phyloP scores from a whole-genome alignment of 805 yeast genomes.

The Candida incommunis region DNA sequence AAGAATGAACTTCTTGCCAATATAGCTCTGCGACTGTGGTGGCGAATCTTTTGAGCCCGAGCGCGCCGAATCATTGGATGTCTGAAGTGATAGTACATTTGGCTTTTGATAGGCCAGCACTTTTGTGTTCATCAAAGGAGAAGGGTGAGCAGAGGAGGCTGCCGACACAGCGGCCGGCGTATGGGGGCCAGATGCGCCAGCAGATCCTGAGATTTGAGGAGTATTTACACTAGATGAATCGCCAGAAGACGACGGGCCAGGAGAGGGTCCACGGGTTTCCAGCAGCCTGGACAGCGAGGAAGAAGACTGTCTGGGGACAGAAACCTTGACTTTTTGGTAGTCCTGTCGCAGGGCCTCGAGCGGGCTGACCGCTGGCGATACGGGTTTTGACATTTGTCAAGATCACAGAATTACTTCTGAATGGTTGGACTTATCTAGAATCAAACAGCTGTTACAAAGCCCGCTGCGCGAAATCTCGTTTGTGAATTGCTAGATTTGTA shows the following conservation, averaged over 20 bases:
- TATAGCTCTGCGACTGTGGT: constrained; percentile 1
- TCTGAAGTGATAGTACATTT: neutral
- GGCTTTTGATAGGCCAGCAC: neutral
- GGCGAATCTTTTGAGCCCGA: neutral
- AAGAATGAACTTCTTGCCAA: constrained; percentile 4
- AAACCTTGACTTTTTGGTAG: constrained; percentile 7
- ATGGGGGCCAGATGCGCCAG: constrained; percentile 1
- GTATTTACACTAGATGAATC: neutral
- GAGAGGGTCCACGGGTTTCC: constrained; percentile 4
- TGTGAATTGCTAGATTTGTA: no score
- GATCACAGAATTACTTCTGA: no score
- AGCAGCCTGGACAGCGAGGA: constrained; percentile 10
- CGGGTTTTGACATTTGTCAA: constrained; percentile 4
- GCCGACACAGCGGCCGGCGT: constrained; percentile 2
- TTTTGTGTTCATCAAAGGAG: neutral
- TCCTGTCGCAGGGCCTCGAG: constrained; percentile 4
- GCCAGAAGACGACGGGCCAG: constrained; percentile 2
- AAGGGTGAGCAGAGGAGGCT: constrained; percentile 1
- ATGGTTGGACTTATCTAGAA: no score
- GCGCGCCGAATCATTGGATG: neutral
- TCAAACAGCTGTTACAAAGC: no score
- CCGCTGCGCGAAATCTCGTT: no score
- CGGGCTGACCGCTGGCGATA: constrained; percentile 3
- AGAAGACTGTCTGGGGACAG: constrained; percentile 5
- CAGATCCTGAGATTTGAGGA: neutral